Base-by-base conservation (phyloP, 2,329 filamentous ascomycete genomes). In the Diaporthe helianthi region DNA sequence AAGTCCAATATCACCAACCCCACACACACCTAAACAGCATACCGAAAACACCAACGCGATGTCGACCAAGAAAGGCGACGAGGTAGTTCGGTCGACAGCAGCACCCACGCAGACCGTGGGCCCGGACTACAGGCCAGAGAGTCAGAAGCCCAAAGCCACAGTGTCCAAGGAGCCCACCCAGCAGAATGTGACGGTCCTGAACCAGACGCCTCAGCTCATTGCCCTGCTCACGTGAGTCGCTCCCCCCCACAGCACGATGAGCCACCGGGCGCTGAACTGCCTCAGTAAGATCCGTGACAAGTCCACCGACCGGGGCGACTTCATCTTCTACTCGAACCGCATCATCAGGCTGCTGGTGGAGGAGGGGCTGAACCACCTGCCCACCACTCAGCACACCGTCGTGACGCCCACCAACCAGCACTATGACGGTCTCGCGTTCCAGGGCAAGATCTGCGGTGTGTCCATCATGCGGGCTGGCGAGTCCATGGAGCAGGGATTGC, bases 391-490 rank as follows among this genome's bases (percentile, higher is more conserved):
- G 77, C 93, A 97, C 76, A 90, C 90, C 36, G 92, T 99, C 76
- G 97, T 91, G 51, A 98, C 96, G 8, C 96, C 96, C 0, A 92
- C 98, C 52, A 95, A 94, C 49, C 90, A 91, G 72, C 89, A 89
- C 65, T 99, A 99, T 81, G 89, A 92, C 41, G 96, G 96, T 33
- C 92, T 99, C 73, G 92, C 92, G 82, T 99, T 99, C 77, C 92
- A 98, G 79, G 96, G 96, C 73, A 98, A 98, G 83, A 99, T 99
- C 75, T 99, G 96, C 78, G 96, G 96, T 67, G 96, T 99, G 19
- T 97, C 93, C 8, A 99, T 99, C 76, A 98, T 99, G 96, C 90
- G 96, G 73, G 96, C 96, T 15, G 96, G 96, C 64, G 96, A 99
- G 82, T 93, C 95, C 70, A 99, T 99, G 96, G 96, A 99, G 82